Conservation (phyloP, 371 early-diverging fungal species). For the Actinomortierella ambigua region DNA sequence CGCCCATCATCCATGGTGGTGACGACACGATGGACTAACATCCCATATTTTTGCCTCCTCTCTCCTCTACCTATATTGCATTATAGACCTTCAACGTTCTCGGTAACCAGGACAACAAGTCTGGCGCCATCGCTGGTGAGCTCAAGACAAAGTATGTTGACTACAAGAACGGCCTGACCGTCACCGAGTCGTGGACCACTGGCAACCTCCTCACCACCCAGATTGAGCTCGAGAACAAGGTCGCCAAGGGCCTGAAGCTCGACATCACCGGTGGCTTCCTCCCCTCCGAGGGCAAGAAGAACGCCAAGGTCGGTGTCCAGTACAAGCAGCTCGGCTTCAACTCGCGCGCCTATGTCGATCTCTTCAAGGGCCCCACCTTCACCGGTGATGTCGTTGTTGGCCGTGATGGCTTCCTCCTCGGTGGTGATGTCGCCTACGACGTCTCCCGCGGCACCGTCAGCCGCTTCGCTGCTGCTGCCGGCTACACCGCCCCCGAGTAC, state of each 20-base stretch:
- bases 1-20: too few relatives aligned
- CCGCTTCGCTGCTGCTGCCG: slow-evolving; percentile 87
- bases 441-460: slow-evolving; percentile 82
- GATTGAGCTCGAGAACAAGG: slow-evolving; percentile 92
- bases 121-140: slow-evolving; percentile 93
- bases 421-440: slow-evolving; percentile 94
- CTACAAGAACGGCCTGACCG: slow-evolving; percentile 89
- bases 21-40: too few relatives aligned
- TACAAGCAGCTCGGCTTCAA: slow-evolving; percentile 86
- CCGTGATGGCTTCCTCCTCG: slow-evolving; percentile 86
- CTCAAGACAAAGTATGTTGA: slow-evolving; percentile 96
- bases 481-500: slow-evolving; percentile 89
- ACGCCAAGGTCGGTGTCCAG: slow-evolving; percentile 73
- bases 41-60: too few relatives aligned
- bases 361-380: slow-evolving; percentile 83
- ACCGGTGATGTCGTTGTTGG: slow-evolving; percentile 77
- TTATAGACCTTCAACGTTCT: slow-evolving; percentile 94
- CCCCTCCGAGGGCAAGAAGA: slow-evolving; percentile 63
- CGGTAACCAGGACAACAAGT: slow-evolving; percentile 93
- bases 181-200: slow-evolving; percentile 96
- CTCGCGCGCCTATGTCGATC: slow-evolving; percentile 73
- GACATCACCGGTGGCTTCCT: slow-evolving; percentile 61
- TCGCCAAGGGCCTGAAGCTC: slow-evolving; percentile 87
- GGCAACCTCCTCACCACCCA: slow-evolving; percentile 89
- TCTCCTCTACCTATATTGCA: too few relatives aligned